Evolutionary conservation across 768 basidiomycete species (phyloP), one percentile per base, ranked within the genome.

Genomic region (Exidia glandulosa): DNA sequence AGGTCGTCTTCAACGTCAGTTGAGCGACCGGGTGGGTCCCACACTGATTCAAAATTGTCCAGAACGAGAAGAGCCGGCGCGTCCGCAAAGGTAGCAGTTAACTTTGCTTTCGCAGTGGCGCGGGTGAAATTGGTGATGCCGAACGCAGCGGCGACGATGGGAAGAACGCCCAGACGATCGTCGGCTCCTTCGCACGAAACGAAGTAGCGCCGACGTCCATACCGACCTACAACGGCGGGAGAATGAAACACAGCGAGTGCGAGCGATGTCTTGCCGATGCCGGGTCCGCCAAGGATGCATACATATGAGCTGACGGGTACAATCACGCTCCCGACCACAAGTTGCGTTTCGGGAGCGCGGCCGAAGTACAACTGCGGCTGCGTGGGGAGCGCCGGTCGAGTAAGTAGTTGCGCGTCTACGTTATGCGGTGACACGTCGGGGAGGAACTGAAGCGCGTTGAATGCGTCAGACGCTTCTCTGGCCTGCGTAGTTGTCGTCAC

Each of bases 11-110:
- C 66, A 3, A 65, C 65, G 33, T 66, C 64, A 48, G 62, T 59
- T 61, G 58, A 60, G 14, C 61, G 59, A 16, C 58, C 57, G 25
- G 32, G 45, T 6, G 60, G 41, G 55, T 67, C 66, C 66, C 66
- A 67, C 2, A 65, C 61, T 2, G 62, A 61, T 50, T 67, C 66
- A 30, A 67, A 67, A 47, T 67, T 67, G 54, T 67, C 66, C 14
- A 67, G 23, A 3, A 66, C 63, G 13, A 67, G 19, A 34, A 59
- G 33, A 7, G 50, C 30, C 50, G 50, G 50, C 19, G 6, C 50
- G 9, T 12, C 19, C 9, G 7, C 4, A 7, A 54, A 27, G 27
- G 30, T 10, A 6, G 41, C 16, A 4, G 7, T 23, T 29, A 54
- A 14, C 23, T 4, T 12, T 10, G 14, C 25, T 27, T 29, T 27